These are phyloP conservation scores for Colletotrichum caudatum DNA, from an alignment of 2,329 filamentous ascomycete genomes.

Conservation along the genomic window DNA sequence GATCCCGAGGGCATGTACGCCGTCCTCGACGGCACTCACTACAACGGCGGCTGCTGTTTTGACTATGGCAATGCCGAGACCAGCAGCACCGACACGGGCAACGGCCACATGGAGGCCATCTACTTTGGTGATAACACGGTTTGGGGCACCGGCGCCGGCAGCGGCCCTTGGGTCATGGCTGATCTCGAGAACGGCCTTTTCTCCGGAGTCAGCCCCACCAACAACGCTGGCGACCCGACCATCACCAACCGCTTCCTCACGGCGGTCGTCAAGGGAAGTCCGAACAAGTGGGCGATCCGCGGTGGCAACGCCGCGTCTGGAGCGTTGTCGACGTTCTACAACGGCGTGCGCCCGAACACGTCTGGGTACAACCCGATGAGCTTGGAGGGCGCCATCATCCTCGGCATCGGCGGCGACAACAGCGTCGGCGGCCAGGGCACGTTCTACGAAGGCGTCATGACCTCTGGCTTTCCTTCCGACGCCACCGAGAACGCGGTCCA, in stretches of 20 bases:
- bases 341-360: slow-evolving; percentile 63
- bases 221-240: slow-evolving; percentile 65
- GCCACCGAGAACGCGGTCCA: slow-evolving; percentile 69
- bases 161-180: slow-evolving; percentile 76
- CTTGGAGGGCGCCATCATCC: slow-evolving; percentile 74
- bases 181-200: slow-evolving; percentile 77
- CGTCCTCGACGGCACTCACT: slow-evolving; percentile 70
- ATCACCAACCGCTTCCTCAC: slow-evolving; percentile 69
- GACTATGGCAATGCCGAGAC: slow-evolving; percentile 70
- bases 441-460: slow-evolving; percentile 76
- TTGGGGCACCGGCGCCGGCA: slow-evolving; percentile 69
- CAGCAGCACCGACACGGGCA: slow-evolving; percentile 65
- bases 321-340: slow-evolving; percentile 69
- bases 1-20: slow-evolving; percentile 71
- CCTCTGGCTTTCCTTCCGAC: slow-evolving; percentile 70
- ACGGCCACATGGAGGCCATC: slow-evolving; percentile 77
- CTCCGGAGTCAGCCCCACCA: slow-evolving; percentile 60
- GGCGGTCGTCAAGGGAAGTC: slow-evolving; percentile 66
- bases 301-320: slow-evolving; percentile 68
- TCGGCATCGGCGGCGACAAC: slow-evolving; percentile 79
- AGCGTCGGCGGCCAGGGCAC: slow-evolving; percentile 70
- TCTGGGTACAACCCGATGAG: slow-evolving; percentile 71
- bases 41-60: slow-evolving; percentile 68
- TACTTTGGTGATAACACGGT: slow-evolving; percentile 69
- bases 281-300: slow-evolving; percentile 69